A percentile compares a stretch with the other conserved stretches of the same genome.
phyloP scores from a whole-genome alignment of 176 grass and related monocot genomes.

The Aegilops speltoides region DNA sequence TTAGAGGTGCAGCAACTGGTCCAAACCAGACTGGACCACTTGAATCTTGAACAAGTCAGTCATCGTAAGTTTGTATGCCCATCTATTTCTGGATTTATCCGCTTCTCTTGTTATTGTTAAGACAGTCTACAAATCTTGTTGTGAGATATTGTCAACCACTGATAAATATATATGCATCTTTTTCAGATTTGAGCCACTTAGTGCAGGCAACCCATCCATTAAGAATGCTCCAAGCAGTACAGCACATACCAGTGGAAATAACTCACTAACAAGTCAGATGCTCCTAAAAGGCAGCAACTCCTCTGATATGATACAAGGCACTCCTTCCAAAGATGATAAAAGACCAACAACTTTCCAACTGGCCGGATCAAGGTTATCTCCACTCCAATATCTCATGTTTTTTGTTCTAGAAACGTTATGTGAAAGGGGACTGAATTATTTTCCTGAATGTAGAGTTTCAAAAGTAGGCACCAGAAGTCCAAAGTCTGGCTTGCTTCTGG shows the following conservation, averaged over 20 bases:
- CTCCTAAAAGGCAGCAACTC: slow-evolving; percentile 30
- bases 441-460: slow-evolving; percentile 43
- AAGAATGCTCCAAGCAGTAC: slow-evolving; percentile 36
- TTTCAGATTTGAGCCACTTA: slow-evolving; percentile 46
- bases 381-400: background rate
- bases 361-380: slow-evolving; percentile 51
- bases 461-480: slow-evolving; percentile 51
- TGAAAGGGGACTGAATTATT: slow-evolving; percentile 30
- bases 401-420: slow-evolving; percentile 21
- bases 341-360: slow-evolving; percentile 35
- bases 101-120: slow-evolving; percentile 16
- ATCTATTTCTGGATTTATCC: slow-evolving; percentile 26
- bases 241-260: slow-evolving; percentile 33
- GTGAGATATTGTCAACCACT: background rate
- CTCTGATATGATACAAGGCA: slow-evolving; percentile 40
- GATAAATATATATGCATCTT: slow-evolving; percentile 12
- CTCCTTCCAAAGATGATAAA: slow-evolving; percentile 44
- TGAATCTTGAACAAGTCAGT: too few species aligned
- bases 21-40: too few species aligned
- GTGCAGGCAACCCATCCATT: slow-evolving; percentile 13
- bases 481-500: slow-evolving; percentile 30
- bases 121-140: slow-evolving; percentile 26
- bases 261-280: slow-evolving; percentile 33
- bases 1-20: too few species aligned
- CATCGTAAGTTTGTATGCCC: background rate